Evolutionary conservation across 2,329 filamentous ascomycete genomes (phyloP).

Genomic region (Cordyceps javanica): DNA sequence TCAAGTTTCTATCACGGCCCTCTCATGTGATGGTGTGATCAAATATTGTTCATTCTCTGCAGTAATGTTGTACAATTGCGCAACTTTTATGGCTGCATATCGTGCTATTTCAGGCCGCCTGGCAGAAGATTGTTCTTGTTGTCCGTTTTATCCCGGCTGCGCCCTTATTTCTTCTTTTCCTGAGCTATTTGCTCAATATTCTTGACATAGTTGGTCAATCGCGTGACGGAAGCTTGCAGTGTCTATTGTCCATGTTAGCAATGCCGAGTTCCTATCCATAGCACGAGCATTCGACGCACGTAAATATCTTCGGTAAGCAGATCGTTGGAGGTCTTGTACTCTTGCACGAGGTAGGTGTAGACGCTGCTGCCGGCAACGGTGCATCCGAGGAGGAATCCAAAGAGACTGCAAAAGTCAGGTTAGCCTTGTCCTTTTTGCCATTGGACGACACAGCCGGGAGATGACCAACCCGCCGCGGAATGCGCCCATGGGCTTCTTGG

Average conservation of each 20-base stretch:
- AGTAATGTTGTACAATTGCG: conserved; percentile 2
- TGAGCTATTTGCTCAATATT: conserved; percentile 76
- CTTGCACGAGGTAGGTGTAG: conserved; percentile 88
- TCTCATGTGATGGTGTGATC: too few relatives aligned
- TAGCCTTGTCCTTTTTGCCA: not conserved
- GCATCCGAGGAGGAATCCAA: conserved; percentile 85
- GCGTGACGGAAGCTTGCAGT: conserved; percentile 79
- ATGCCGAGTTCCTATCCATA: not conserved
- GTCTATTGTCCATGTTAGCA: conserved; percentile 46
- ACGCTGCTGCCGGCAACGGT: conserved; percentile 72
- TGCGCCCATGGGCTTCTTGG: conserved; percentile 52
- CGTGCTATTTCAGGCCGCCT: not conserved
- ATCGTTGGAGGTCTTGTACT: conserved; percentile 92
- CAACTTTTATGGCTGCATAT: not conserved
- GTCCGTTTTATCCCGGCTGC: not conserved
- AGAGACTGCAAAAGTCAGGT: conserved; percentile 51
- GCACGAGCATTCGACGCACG: conserved; percentile 54
- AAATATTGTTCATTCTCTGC: not conserved
- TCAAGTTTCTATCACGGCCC: too few relatives aligned
- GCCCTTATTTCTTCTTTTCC: conserved; percentile 59
- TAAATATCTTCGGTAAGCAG: conserved; percentile 93
- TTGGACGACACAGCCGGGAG: too few relatives aligned
- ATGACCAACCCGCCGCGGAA: conserved; percentile 54
- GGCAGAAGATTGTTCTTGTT: not conserved
- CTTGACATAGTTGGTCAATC: conserved; percentile 77